Evolutionary conservation across 441 rosid genomes (phyloP).

Genomic region (Geranium incanum): DNA sequence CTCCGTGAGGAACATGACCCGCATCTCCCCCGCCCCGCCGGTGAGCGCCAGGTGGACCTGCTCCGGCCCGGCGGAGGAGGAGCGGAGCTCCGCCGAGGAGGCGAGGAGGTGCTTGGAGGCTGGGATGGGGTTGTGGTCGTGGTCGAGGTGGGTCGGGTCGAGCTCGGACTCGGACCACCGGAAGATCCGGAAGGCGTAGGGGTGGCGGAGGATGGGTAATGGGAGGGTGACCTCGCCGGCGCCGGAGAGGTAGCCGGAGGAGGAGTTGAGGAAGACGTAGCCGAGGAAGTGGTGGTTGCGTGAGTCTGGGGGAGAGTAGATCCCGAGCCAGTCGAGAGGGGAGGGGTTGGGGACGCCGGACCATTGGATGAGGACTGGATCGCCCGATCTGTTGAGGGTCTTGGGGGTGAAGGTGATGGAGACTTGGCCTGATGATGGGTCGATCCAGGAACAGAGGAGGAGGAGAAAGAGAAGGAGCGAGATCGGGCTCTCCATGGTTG

Average conservation of each 20-base stretch:
- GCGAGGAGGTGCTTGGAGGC: slow-evolving; percentile 48
- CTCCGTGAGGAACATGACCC: slow-evolving; percentile 70
- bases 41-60: slow-evolving; percentile 76
- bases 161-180: slow-evolving; percentile 66
- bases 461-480: neutral
- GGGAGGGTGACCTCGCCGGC: slow-evolving; percentile 64
- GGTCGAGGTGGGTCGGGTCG: slow-evolving; percentile 49
- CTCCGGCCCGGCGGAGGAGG: slow-evolving; percentile 41
- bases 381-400: slow-evolving; percentile 51
- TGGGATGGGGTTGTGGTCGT: slow-evolving; percentile 79
- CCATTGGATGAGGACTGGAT: slow-evolving; percentile 54
- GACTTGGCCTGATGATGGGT: slow-evolving; percentile 23
- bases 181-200: slow-evolving; percentile 82
- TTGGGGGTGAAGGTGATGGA: slow-evolving; percentile 40
- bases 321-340: slow-evolving; percentile 70
- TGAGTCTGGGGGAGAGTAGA: slow-evolving; percentile 79
- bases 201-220: slow-evolving; percentile 59
- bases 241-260: slow-evolving; percentile 53
- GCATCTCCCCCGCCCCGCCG: slow-evolving; percentile 59
- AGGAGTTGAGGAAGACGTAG: slow-evolving; percentile 58
- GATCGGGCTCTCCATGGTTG: neutral
- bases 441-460: slow-evolving; percentile 9
- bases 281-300: slow-evolving; percentile 59
- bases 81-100: slow-evolving; percentile 37
- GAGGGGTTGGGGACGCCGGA: slow-evolving; percentile 62